These are phyloP conservation scores for Cladosporium oxysporum DNA, from an alignment of 2,329 filamentous ascomycete genomes.

Conservation along the genomic window DNA sequence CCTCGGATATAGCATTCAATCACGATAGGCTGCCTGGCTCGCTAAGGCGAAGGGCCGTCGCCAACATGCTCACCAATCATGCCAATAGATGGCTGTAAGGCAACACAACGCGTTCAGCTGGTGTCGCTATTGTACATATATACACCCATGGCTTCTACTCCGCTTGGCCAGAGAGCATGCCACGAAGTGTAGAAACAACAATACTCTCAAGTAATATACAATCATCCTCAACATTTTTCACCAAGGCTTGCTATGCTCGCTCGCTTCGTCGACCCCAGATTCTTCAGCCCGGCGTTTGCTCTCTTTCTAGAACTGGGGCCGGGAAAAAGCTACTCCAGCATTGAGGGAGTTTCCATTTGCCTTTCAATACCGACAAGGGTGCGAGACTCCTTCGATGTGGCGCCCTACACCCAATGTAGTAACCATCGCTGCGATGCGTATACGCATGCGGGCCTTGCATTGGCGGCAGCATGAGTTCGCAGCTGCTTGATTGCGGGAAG, in stretches of 20 bases:
- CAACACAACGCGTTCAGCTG: neutral
- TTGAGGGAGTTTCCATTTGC: neutral
- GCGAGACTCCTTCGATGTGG: neutral
- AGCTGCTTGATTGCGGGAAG: neutral
- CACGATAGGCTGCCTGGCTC: neutral
- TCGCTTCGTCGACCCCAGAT: neutral
- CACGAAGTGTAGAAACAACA: neutral
- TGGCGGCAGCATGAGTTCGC: neutral
- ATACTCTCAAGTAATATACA: neutral
- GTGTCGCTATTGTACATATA: neutral
- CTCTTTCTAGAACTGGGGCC: slow-evolving; percentile 1
- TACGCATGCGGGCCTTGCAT: neutral
- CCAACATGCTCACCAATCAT: neutral
- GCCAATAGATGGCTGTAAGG: neutral
- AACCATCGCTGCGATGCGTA: neutral
- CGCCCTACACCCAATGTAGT: neutral
- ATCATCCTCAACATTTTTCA: neutral
- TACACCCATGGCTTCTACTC: neutral
- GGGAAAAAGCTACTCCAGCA: neutral
- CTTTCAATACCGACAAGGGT: slow-evolving; percentile 7
- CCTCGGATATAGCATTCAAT: neutral
- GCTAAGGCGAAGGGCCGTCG: neutral
- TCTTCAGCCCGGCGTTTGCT: neutral
- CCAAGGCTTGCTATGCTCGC: neutral
- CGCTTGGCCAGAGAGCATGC: neutral